Conservation (phyloP, 2,329 filamentous ascomycete genomes). For the Westerdykella aurantiaca region DNA sequence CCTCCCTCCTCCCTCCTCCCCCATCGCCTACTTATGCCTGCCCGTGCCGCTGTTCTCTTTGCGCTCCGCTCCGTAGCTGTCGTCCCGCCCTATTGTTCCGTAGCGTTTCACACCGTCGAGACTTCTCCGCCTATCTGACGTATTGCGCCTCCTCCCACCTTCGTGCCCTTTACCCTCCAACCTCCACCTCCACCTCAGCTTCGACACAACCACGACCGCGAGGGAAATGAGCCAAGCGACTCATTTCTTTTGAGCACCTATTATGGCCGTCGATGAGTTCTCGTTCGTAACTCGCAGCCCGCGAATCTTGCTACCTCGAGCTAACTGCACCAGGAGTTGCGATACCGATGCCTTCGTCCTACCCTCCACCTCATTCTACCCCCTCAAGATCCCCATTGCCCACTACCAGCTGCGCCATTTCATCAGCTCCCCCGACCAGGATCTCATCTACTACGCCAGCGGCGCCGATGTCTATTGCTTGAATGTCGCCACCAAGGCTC, state of each 20-base stretch:
- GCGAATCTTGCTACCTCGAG: not conserved
- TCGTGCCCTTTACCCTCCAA: slow-evolving; percentile 2
- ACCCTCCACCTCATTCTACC: slow-evolving; percentile 43
- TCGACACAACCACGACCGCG: slow-evolving; percentile 9
- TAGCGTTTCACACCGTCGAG: too few relatives aligned
- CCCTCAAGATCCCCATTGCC: slow-evolving; percentile 47
- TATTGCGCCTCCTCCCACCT: not conserved
- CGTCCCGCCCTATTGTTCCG: too few relatives aligned
- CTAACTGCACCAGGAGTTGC: slow-evolving; percentile 37
- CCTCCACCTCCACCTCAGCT: slow-evolving; percentile 5
- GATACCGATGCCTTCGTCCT: slow-evolving; percentile 44
- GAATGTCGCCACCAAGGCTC: slow-evolving; percentile 63
- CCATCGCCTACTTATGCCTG: too few relatives aligned
- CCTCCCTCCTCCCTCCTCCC: too few relatives aligned
- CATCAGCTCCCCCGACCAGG: slow-evolving; percentile 71
- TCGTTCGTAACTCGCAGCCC: slow-evolving; percentile 14
- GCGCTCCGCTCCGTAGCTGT: too few relatives aligned
- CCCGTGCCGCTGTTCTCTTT: too few relatives aligned
- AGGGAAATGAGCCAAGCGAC: slow-evolving; percentile 21
- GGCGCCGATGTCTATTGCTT: slow-evolving; percentile 55
- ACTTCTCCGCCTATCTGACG: not conserved
- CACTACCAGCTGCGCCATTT: slow-evolving; percentile 89
- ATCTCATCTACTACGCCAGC: slow-evolving; percentile 79
- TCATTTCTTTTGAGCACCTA: slow-evolving; percentile 20
- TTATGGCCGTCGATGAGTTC: slow-evolving; percentile 38